Base-by-base conservation (phyloP, 768 basidiomycete species). In the Lyophyllum semitale region DNA sequence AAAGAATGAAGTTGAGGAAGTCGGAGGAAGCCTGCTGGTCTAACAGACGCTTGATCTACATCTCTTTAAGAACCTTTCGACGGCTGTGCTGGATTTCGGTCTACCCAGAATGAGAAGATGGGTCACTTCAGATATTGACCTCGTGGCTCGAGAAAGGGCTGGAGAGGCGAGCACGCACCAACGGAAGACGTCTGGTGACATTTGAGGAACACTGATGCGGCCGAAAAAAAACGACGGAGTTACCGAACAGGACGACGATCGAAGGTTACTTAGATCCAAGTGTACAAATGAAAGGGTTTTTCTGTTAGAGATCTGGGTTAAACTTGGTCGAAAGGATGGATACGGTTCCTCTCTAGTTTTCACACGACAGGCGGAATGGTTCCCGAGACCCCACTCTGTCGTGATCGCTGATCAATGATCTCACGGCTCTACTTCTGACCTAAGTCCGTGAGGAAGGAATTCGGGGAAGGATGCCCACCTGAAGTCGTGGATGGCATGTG, bases 221-320 rank as follows among this genome's bases (percentile, higher is more conserved):
- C 20, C 23, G 43, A 38, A 25, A 47, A 25, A 47, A 42, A 45
- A 38, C 37, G 37, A 38, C 37, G 35, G 33, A 53, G 27, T 46
- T 56, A 50, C 41, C 47, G 44, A 59, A 54, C 33, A 45, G 44
- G 43, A 57, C 20, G 43, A 44, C 49, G 18, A 48, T 53, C 44
- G 55, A 42, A 54, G 43, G n/a, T n/a, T n/a, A n/a, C n/a, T 44
- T 60, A 54, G 25, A 18, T 51, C 55, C 55, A 41, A 51, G 20
- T 26, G 48, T 51, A 30, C 27, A 50, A 43, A 51, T 51, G 42
- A 56, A 27, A 25, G 9, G 25, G 18, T 26, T 40, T 60, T 56
- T 55, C 52, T 56, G 51, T 60, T 57, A 43, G 52, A 57, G 51
- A 53, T 48, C 49, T 3, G 45, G 41, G 22, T 33, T 22, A 6